Percentiles rank a stretch among this genome's conserved stretches.
Evolutionary conservation across 1,284 basidiomycete species (phyloP).

Genomic region (Phylloporus gajari): DNA sequence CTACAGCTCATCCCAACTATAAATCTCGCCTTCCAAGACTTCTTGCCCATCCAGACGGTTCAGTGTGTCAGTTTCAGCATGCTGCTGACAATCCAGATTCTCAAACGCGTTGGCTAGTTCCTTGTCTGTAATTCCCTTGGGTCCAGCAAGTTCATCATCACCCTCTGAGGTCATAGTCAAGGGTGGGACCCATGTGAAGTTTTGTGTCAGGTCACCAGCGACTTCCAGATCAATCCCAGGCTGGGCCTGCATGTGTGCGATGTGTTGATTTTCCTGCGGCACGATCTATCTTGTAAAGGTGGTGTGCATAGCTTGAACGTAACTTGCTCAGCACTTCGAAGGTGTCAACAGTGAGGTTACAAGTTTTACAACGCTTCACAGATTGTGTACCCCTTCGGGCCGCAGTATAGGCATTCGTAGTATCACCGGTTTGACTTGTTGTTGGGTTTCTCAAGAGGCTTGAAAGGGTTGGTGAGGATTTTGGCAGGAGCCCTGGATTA

Average conservation of each 20-base stretch:
- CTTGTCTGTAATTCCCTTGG: not conserved
- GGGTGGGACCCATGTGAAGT: not conserved
- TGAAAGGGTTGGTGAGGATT: not conserved
- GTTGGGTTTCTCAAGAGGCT: not conserved
- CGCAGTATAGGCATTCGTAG: not conserved
- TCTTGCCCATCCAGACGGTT: not conserved
- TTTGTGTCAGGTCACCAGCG: not conserved
- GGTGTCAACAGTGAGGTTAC: no score
- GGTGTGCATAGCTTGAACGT: not conserved
- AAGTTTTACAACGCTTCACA: no score
- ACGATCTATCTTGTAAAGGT: not conserved
- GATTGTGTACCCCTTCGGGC: not conserved
- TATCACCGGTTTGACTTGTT: not conserved
- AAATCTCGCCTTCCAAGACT: not conserved
- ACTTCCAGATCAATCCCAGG: not conserved
- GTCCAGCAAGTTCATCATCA: not conserved
- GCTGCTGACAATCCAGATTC: not conserved
- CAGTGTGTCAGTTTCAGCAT: not conserved
- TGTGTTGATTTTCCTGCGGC: constrained; percentile 13
- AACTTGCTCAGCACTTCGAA: not conserved
- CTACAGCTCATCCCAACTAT: not conserved
- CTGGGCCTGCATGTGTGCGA: not conserved
- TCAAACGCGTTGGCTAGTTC: not conserved
- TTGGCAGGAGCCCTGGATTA: not conserved
- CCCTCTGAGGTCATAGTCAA: not conserved